phyloP scores from a whole-genome alignment of 163 green algal genomes.

The Prototheca wickerhamii region DNA sequence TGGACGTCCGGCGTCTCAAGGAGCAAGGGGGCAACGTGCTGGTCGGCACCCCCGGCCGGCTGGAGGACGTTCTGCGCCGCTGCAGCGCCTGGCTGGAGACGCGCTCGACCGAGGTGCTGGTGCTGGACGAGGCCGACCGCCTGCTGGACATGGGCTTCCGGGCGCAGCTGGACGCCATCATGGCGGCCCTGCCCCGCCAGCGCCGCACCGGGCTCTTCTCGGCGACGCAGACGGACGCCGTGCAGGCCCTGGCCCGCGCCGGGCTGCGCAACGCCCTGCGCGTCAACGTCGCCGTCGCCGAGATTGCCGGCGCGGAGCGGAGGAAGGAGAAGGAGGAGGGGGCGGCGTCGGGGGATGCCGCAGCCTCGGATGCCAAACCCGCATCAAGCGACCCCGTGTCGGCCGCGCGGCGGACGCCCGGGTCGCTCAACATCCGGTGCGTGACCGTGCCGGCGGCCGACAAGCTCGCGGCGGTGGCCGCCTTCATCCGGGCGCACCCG shows the following conservation, averaged over 20 bases:
- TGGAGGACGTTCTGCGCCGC: constrained; percentile 78
- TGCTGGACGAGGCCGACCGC: constrained; percentile 97
- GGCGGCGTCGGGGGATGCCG: constrained; percentile 11
- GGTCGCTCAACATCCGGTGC: constrained; percentile 95
- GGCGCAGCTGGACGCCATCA: constrained; percentile 96
- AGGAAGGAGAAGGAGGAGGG: background rate
- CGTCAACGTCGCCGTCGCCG: constrained; percentile 67
- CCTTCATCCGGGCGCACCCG: constrained; percentile 30
- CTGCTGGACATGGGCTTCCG: constrained; percentile 99
- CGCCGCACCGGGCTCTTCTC: constrained; percentile 92
- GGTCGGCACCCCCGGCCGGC: constrained; percentile 84
- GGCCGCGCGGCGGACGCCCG: constrained; percentile 76
- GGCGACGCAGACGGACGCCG: constrained; percentile 98
- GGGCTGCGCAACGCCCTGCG: constrained; percentile 88
- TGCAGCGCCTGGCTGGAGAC: constrained; percentile 38
- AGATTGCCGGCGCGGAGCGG: background rate
- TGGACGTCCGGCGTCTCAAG: constrained; percentile 59
- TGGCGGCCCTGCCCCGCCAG: constrained; percentile 74
- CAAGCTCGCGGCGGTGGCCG: constrained; percentile 91
- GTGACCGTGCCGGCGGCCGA: constrained; percentile 94
- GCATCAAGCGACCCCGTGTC: too few species aligned
- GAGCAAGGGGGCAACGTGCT: constrained; percentile 59
- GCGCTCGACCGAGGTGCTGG: constrained; percentile 71
- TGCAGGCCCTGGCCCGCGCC: constrained; percentile 91
- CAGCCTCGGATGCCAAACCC: too few species aligned